phyloP scores from a whole-genome alignment of 2,329 filamentous ascomycete species.

The Didymella pinodella region DNA sequence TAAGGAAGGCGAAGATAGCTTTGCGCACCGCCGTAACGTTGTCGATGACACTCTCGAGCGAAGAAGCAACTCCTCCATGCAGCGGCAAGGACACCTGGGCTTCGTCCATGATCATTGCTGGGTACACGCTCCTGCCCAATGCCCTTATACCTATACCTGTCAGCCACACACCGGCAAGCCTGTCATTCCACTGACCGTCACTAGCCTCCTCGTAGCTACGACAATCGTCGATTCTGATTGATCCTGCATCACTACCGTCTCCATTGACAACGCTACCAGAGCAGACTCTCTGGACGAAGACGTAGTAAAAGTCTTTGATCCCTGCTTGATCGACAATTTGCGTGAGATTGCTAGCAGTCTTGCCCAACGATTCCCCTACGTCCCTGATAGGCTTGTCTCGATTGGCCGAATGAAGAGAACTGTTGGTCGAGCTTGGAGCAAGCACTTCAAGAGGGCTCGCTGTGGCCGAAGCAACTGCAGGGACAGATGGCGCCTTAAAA shows the following conservation, averaged over 20 bases:
- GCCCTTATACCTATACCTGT: constrained; percentile 17
- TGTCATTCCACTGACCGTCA: constrained; percentile 7
- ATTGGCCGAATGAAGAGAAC: constrained; percentile 22
- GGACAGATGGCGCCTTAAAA: constrained; percentile 1
- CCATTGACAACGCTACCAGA: neutral
- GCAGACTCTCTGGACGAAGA: constrained; percentile 27
- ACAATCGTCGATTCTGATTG: constrained; percentile 17
- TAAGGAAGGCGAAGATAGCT: constrained; percentile 29
- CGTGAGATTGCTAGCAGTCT: constrained; percentile 22
- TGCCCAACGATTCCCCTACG: constrained; percentile 10
- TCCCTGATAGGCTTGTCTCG: constrained; percentile 17
- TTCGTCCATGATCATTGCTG: constrained; percentile 25
- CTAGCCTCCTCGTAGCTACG: constrained; percentile 20
- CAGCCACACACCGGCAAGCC: neutral
- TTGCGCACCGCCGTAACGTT: constrained; percentile 16
- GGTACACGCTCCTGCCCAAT: constrained; percentile 15
- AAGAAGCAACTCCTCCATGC: constrained; percentile 18
- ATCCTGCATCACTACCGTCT: neutral
- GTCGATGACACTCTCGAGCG: constrained; percentile 11
- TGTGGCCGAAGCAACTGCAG: constrained; percentile 12
- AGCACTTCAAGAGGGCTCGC: constrained; percentile 13
- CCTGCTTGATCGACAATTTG: constrained; percentile 14
- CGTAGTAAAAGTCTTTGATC: constrained; percentile 25
- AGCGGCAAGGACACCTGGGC: constrained; percentile 30
- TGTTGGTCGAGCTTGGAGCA: constrained; percentile 22